Percentiles rank a stretch among this genome's conserved stretches.
Evolutionary conservation across 768 basidiomycete species (phyloP).

Genomic region (Auriscalpium microsporum): DNA sequence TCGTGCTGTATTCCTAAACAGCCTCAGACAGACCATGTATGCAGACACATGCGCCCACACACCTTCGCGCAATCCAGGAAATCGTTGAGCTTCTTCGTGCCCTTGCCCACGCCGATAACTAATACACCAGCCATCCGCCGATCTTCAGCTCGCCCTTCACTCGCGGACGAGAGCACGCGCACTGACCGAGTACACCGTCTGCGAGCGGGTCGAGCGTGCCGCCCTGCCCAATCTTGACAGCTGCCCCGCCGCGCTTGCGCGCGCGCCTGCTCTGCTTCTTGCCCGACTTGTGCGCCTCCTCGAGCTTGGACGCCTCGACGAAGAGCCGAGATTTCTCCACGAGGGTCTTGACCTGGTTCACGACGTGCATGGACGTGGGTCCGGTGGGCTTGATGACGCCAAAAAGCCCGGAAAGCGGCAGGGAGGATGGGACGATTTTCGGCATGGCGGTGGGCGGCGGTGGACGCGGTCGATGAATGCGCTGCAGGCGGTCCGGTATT

Average conservation of each 20-base stretch:
- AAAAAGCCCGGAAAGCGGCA: constrained; percentile 77
- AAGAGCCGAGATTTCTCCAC: constrained; percentile 73
- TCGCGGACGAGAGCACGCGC: neutral
- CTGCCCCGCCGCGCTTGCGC: constrained; percentile 27
- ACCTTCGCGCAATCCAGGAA: constrained; percentile 92
- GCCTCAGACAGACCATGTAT: neutral
- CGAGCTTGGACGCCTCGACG: constrained; percentile 46
- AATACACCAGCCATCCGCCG: neutral
- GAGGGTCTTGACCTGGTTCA: constrained; percentile 81
- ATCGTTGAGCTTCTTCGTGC: constrained; percentile 75
- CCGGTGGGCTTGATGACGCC: constrained; percentile 89
- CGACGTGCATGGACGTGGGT: constrained; percentile 82
- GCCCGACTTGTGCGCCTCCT: constrained; percentile 39
- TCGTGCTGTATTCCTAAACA: constrained; percentile 80
- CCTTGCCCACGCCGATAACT: constrained; percentile 89
- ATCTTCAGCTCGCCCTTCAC: too few relatives aligned
- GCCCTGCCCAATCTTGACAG: constrained; percentile 83
- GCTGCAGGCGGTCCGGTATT: neutral
- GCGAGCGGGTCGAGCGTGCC: constrained; percentile 96
- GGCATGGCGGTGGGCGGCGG: constrained; percentile 42
- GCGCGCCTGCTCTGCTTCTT: constrained; percentile 31
- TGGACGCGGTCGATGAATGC: neutral
- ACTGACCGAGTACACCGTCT: constrained; percentile 84
- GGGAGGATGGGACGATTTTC: constrained; percentile 40
- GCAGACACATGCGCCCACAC: constrained; percentile 7